Evolutionary conservation across 2,329 filamentous ascomycete species (phyloP).

Genomic region (Parastagonospora nodorum): DNA sequence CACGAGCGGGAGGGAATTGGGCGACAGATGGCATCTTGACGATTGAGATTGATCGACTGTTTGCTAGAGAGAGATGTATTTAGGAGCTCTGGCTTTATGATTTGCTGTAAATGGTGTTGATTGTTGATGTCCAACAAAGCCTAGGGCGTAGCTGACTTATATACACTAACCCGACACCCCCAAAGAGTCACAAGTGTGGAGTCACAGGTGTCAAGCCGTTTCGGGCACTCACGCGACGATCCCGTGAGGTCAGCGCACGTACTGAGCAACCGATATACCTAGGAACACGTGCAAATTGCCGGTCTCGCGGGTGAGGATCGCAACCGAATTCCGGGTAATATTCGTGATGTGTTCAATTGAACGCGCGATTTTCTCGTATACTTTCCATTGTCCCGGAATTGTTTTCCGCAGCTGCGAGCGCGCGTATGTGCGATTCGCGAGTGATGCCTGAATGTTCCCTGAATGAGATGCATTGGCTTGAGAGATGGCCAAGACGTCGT

Average conservation of each 20-base stretch:
- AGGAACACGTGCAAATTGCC: slow-evolving; percentile 3
- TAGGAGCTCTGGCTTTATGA: no score
- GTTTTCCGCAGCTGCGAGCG: slow-evolving; percentile 5
- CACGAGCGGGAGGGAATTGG: slow-evolving; percentile 39
- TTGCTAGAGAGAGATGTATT: background rate
- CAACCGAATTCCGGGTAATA: slow-evolving; percentile 10
- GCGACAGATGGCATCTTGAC: slow-evolving; percentile 37
- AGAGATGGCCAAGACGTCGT: background rate
- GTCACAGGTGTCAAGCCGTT: slow-evolving; percentile 13
- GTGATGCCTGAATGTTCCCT: background rate
- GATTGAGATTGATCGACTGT: background rate
- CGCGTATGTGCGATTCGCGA: background rate
- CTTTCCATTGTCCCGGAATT: slow-evolving; percentile 11
- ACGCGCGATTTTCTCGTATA: slow-evolving; percentile 1
- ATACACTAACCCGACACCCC: slow-evolving; percentile 8
- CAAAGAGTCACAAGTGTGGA: slow-evolving; percentile 10
- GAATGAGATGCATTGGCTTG: background rate
- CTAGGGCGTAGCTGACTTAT: slow-evolving; percentile 2
- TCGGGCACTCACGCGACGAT: slow-evolving; percentile 14
- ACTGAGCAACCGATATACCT: background rate
- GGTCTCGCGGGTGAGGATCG: slow-evolving; percentile 10
- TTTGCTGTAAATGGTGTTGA: background rate
- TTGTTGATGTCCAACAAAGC: background rate
- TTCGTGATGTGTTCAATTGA: slow-evolving; percentile 3
- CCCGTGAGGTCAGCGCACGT: slow-evolving; percentile 10